phyloP scores from a whole-genome alignment of 2,329 filamentous ascomycete species.

The Neofusicoccum parvum region DNA sequence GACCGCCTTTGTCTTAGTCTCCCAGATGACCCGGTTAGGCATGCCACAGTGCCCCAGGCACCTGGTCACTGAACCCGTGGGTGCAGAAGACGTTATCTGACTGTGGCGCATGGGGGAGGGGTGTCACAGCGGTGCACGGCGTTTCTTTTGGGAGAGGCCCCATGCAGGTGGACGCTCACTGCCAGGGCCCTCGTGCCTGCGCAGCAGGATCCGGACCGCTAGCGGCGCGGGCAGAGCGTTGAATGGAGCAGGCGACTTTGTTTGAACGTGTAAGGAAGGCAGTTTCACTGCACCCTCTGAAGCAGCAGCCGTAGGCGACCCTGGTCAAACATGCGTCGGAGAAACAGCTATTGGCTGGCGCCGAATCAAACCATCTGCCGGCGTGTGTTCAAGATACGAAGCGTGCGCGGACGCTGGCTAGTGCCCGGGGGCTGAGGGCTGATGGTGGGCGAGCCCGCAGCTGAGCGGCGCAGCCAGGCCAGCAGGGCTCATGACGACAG shows the following conservation, averaged over 20 bases:
- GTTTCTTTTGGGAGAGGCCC: background rate
- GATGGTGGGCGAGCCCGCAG: conserved; percentile 2
- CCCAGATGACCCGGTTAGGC: conserved; percentile 12
- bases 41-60: background rate
- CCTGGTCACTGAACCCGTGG: conserved; percentile 2
- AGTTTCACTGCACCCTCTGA: background rate
- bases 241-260: background rate
- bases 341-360: background rate
- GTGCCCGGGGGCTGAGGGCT: background rate
- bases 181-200: background rate
- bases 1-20: conserved; percentile 4
- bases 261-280: background rate
- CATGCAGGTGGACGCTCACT: background rate
- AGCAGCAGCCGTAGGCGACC: conserved; percentile 7
- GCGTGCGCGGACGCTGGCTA: background rate
- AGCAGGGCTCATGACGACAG: conserved; percentile 11
- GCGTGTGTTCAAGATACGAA: background rate
- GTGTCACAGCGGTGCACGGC: conserved; percentile 8
- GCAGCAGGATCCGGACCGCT: background rate
- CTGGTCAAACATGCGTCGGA: background rate
- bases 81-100: conserved; percentile 5
- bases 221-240: background rate
- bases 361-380: background rate
- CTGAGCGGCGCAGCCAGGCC: background rate
- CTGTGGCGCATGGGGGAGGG: conserved; percentile 6